Evolutionary conservation across 768 basidiomycete genomes (phyloP), one percentile per base, ranked within the genome.

Genomic region (Gloeopeniophorella convolvens): DNA sequence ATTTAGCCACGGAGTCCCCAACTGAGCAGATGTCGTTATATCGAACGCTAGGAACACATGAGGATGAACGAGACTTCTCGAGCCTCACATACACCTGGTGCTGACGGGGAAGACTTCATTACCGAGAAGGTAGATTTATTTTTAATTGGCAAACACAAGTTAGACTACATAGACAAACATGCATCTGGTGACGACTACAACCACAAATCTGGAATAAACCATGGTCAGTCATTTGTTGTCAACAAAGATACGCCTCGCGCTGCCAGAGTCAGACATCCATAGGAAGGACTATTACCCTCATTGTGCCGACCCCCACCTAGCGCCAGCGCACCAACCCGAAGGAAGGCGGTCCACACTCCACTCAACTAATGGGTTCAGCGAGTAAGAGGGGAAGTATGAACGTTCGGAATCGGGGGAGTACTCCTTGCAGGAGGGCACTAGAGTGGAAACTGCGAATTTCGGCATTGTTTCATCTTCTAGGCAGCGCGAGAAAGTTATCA

Each of bases 371-470:
- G 83, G 83, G 82, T 87, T 85, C 80, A 75, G 77, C 68, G 65
- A 64, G 65, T 63, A 68, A 53, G 66, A 78, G 82, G 81, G 82
- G 77, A 80, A 86, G 59, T 82, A 69, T 85, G 72, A 72, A 72
- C 75, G 77, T 80, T 85, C 72, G 52, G 72, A 72, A 72, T 70
- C 79, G 77, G 75, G 70, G 85, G 85, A 86, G 84, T 85, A 69
- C 81, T 80, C 75, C 74, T 28, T 26, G 53, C 57, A 40, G 68
- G 75, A 82, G 82, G 82, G 71, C 75, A 61, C 80, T 86, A 74
- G 73, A 77, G 85, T 77, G 82, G 81, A 87, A 85, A 86, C 85
- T 87, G 84, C 85, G 85, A 87, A 88, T 87, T 78, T 73, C 76
- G 67, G 77, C 75, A 70, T 70, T 55, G 56, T 65, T 65, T 58